Conservation (phyloP, 2,329 filamentous ascomycete species). For the Cordyceps fumosorosea region DNA sequence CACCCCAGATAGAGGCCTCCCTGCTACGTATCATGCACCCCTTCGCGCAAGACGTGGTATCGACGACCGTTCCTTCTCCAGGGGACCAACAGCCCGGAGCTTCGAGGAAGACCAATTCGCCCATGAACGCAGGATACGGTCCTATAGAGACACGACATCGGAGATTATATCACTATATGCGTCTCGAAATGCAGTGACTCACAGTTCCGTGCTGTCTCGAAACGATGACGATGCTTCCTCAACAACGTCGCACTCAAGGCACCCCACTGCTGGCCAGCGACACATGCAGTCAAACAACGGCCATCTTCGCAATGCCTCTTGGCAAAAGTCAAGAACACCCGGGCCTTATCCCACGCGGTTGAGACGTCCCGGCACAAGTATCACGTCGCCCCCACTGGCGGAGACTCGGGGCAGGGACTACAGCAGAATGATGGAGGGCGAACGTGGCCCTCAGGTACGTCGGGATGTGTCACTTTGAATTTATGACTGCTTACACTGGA, state of each 20-base stretch:
- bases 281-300: neutral
- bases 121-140: slow-evolving; percentile 41
- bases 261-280: neutral
- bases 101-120: slow-evolving; percentile 26
- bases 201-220: neutral
- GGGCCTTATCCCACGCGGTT: slow-evolving; percentile 53
- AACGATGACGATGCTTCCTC: neutral
- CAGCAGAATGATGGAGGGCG: slow-evolving; percentile 43
- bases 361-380: slow-evolving; percentile 45
- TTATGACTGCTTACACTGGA: slow-evolving; percentile 12
- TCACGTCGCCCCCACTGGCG: slow-evolving; percentile 43
- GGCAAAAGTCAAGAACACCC: slow-evolving; percentile 41
- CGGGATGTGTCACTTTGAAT: neutral
- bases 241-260: neutral
- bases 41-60: slow-evolving; percentile 24
- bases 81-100: slow-evolving; percentile 23
- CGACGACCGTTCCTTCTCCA: slow-evolving; percentile 23
- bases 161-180: slow-evolving; percentile 52
- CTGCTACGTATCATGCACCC: slow-evolving; percentile 24
- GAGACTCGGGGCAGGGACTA: slow-evolving; percentile 43
- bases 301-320: neutral
- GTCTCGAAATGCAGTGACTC: slow-evolving; percentile 20
- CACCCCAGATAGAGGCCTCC: slow-evolving; percentile 7
- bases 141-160: slow-evolving; percentile 45
- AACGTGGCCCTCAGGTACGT: slow-evolving; percentile 41